Evolutionary conservation across 768 basidiomycete species (phyloP), one percentile per base, ranked within the genome.

Genomic region (Tylopilus sp.): DNA sequence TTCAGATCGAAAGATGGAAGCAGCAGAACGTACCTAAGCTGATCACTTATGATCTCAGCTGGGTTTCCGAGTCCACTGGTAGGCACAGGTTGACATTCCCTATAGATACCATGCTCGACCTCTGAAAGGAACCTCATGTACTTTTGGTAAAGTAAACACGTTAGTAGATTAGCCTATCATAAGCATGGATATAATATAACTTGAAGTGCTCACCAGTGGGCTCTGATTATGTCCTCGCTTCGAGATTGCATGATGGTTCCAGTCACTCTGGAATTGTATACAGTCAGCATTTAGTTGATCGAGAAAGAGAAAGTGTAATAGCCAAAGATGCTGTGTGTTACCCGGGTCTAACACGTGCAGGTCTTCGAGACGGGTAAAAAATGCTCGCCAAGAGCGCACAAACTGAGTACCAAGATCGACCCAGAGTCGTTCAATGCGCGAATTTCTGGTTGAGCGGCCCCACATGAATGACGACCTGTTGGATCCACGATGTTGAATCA

Each of bases 291-390:
- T 74, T 22, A 79, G 70, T 0, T 40, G 30, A 5, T 63, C 52
- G 0, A 79, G 65, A 48, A 79, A 80, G 0, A 79, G 60, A 26
- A 29, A 28, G 24, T 78, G 75, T 1, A 81, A 59, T 0, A 81
- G 64, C 79, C 78, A 79, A 0, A 75, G 55, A 52, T 80, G 31
- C 7, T 31, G 6, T 31, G 31, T 4, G 11, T 31, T 31, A 12
- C 14, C 3, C 4, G 31, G 11, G 11, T 31, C 31, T 3, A 31
- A 13, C 12, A 13, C 11, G 12, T 17, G 24, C 7, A 10, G 41
- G 16, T 26, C 26, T 57, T 77, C 76, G 0, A 79, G 64, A 0
- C 62, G 57, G 0, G 42, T 57, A 37, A 81, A 81, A 14, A 79
- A 78, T 0, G 71, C 75, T 3, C 67, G 45, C 79, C 79, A 80